Percentiles rank a stretch among this genome's conserved stretches.
phyloP scores from a whole-genome alignment of 2,329 filamentous ascomycete genomes.

The Diatrype stigma region DNA sequence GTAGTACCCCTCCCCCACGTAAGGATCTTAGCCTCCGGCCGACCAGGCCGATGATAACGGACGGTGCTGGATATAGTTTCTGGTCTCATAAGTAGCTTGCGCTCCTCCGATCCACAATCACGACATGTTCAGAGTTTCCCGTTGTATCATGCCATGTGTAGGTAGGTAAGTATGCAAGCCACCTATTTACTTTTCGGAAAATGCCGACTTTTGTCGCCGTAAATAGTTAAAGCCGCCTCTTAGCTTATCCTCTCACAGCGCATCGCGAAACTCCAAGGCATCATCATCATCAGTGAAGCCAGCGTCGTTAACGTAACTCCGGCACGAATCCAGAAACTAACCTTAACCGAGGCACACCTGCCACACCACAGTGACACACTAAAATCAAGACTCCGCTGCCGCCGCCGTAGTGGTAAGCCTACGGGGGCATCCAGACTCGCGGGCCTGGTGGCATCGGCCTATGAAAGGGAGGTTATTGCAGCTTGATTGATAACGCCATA shows the following conservation, averaged over 20 bases:
- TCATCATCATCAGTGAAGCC: no score
- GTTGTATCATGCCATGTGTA: constrained; percentile 5
- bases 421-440: constrained; percentile 2
- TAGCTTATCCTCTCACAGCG: no score
- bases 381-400: not conserved
- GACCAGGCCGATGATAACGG: not conserved
- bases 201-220: no score
- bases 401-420: not conserved
- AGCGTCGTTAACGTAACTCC: no score
- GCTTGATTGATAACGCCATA: constrained; percentile 7
- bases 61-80: not conserved
- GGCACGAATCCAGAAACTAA: no score
- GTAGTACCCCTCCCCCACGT: no score
- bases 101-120: constrained; percentile 5
- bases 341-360: not conserved
- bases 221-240: no score
- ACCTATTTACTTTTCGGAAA: no score
- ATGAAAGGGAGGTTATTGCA: not conserved
- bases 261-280: no score
- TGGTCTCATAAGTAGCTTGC: not conserved
- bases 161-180: no score
- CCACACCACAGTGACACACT: no score
- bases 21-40: not conserved
- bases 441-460: not conserved
- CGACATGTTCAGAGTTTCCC: constrained; percentile 2